phyloP scores from a whole-genome alignment of 139 green algal genomes.

The Nannochloris sp. region DNA sequence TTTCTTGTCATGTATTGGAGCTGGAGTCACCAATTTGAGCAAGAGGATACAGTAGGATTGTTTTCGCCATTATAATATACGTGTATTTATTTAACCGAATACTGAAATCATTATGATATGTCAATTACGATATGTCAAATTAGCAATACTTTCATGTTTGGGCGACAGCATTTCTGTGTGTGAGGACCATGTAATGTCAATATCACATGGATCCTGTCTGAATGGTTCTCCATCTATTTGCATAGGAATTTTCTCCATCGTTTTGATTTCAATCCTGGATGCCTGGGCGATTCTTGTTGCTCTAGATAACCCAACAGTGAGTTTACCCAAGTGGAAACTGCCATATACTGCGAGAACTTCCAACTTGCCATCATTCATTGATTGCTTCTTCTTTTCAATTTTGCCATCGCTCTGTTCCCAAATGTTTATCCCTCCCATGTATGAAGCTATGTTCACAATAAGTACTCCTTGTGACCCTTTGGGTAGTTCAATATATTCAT shows the following conservation, averaged over 20 bases:
- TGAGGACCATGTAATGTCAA: slow-evolving; percentile 22
- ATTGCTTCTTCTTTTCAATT: slow-evolving; percentile 16
- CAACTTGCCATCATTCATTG: slow-evolving; percentile 32
- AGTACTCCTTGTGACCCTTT: slow-evolving; percentile 56
- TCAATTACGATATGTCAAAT: slow-evolving; percentile 1
- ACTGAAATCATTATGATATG: slow-evolving; percentile 5
- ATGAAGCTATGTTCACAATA: slow-evolving; percentile 61
- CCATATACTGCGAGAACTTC: slow-evolving; percentile 67
- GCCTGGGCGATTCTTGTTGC: slow-evolving; percentile 57
- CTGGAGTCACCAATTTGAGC: slow-evolving; percentile 76
- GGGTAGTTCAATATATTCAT: slow-evolving; percentile 39
- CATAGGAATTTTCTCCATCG: slow-evolving; percentile 41
- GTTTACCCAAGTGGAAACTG: slow-evolving; percentile 63
- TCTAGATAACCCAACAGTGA: slow-evolving; percentile 57
- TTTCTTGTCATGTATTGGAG: slow-evolving; percentile 84
- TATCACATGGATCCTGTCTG: slow-evolving; percentile 32
- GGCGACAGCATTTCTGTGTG: slow-evolving; percentile 52
- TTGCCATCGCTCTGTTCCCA: slow-evolving; percentile 21
- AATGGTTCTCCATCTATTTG: slow-evolving; percentile 74
- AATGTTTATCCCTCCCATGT: slow-evolving; percentile 59
- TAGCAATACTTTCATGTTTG: slow-evolving; percentile 31
- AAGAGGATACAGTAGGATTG: slow-evolving; percentile 31
- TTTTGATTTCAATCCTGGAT: slow-evolving; percentile 25
- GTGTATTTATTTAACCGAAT: neutral
- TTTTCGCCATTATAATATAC: slow-evolving; percentile 1